Conservation (phyloP, 441 rosid species). For the Populus tomentosa region DNA sequence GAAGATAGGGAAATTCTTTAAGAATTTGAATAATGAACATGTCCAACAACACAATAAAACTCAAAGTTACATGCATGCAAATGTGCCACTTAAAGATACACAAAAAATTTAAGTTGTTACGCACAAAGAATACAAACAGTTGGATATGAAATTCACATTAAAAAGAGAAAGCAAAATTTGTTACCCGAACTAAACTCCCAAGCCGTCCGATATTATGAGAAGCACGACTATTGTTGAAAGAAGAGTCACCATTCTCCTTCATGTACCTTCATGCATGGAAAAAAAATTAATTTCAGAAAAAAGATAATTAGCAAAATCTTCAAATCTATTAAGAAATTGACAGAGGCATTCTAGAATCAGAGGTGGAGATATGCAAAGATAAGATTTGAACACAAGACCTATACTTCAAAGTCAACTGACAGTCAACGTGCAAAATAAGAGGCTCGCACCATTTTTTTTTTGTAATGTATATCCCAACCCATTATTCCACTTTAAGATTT, state of each 20-base stretch:
- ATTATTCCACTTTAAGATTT: too few relatives aligned
- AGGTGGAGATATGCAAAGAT: background rate
- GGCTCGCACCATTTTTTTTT: too few relatives aligned
- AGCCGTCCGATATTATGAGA: conserved; percentile 80
- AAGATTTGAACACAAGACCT: background rate
- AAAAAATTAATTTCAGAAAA: background rate
- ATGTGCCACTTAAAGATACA: background rate
- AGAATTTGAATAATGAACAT: background rate
- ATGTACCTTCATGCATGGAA: conserved; percentile 42
- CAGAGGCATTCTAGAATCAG: background rate
- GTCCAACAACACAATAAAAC: background rate
- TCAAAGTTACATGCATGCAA: background rate
- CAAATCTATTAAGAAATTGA: background rate
- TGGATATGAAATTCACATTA: background rate
- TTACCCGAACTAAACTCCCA: conserved; percentile 73
- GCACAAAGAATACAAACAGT: background rate
- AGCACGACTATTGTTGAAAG: conserved; percentile 53
- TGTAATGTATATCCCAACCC: too few relatives aligned
- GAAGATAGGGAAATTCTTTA: conserved; percentile 18
- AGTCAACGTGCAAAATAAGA: too few relatives aligned
- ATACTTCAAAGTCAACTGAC: background rate
- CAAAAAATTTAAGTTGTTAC: background rate
- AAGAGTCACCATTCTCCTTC: conserved; percentile 47
- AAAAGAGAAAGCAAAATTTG: conserved; percentile 9
- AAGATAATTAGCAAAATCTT: background rate